phyloP scores from a whole-genome alignment of 2,329 filamentous ascomycete genomes.

The Penicillium sp. region DNA sequence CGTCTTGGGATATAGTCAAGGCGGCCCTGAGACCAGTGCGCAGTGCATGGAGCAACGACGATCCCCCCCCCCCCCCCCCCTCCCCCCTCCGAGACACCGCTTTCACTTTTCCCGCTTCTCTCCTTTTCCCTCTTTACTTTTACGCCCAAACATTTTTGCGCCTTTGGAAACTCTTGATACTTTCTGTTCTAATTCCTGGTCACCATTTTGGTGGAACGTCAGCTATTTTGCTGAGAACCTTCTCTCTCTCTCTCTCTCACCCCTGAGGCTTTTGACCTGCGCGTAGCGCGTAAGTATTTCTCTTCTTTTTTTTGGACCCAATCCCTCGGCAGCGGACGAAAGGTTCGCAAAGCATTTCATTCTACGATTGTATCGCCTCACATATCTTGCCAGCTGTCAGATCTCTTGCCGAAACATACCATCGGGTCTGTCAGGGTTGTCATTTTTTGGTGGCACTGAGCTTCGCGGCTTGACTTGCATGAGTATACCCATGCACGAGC shows the following conservation, averaged over 20 bases:
- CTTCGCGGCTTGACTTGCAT: conserved; percentile 1
- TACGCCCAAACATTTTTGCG: conserved; percentile 1
- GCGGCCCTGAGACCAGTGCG: not conserved
- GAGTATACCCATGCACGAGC: conserved; percentile 1
- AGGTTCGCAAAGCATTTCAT: not conserved
- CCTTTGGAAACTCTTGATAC: conserved; percentile 13
- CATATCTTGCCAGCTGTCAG: not conserved
- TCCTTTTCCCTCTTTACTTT: conserved; percentile 19
- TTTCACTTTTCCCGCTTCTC: conserved; percentile 23
- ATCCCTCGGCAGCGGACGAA: not conserved
- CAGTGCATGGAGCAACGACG: conserved; percentile 16
- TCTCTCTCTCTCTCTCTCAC: not conserved
- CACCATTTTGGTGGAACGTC: not conserved
- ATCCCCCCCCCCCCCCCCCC: conserved; percentile 22
- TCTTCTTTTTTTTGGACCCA: not conserved
- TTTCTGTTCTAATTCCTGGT: conserved; percentile 15
- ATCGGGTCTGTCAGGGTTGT: not conserved
- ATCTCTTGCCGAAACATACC: not conserved
- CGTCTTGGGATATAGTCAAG: not conserved
- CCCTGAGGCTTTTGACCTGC: conserved; percentile 14
- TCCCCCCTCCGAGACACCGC: conserved; percentile 20
- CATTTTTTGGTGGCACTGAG: not conserved
- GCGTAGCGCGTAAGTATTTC: conserved; percentile 19
- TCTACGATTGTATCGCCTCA: not conserved
- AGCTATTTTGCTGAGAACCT: conserved; percentile 8